A percentile compares a stretch with the other conserved stretches of the same genome.
Evolutionary conservation across 2,329 filamentous ascomycete genomes (phyloP).

Genomic region (Nigrospora oryzae): DNA sequence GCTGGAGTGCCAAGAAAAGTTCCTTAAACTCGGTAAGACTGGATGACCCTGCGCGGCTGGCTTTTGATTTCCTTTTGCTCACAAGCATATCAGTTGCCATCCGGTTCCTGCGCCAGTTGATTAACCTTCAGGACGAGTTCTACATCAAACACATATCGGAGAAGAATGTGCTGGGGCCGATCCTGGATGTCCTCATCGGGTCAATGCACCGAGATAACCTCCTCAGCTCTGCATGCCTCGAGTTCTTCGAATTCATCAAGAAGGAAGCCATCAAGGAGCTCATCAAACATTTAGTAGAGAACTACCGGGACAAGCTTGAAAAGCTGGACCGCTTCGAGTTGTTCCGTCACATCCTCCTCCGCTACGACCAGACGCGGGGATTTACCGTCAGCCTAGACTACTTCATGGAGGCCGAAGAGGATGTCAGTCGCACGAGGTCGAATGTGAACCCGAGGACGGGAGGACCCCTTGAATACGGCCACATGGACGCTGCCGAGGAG

Average conservation of each 20-base stretch:
- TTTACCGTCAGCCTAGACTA: slow-evolving; percentile 61
- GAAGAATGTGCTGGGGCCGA: slow-evolving; percentile 72
- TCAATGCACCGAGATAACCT: slow-evolving; percentile 91
- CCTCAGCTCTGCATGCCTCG: slow-evolving; percentile 85
- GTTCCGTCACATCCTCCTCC: slow-evolving; percentile 66
- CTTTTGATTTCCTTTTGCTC: neutral
- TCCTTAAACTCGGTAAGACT: slow-evolving; percentile 73
- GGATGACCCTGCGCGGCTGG: slow-evolving; percentile 5
- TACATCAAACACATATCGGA: slow-evolving; percentile 80
- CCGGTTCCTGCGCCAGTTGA: slow-evolving; percentile 85
- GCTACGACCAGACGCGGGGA: slow-evolving; percentile 72
- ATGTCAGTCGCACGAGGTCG: slow-evolving; percentile 31
- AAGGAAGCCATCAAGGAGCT: slow-evolving; percentile 74
- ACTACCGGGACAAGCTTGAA: slow-evolving; percentile 70
- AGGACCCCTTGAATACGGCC: slow-evolving; percentile 60
- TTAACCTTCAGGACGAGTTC: slow-evolving; percentile 82
- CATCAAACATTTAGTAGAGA: slow-evolving; percentile 75
- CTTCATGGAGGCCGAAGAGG: slow-evolving; percentile 63
- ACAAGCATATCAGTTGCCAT: slow-evolving; percentile 55
- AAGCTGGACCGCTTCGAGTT: slow-evolving; percentile 76
- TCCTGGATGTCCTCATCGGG: slow-evolving; percentile 74
- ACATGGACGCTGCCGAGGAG: slow-evolving; percentile 74
- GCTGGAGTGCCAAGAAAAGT: slow-evolving; percentile 77
- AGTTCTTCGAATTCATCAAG: slow-evolving; percentile 87
- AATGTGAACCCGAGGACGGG: slow-evolving; percentile 43